phyloP scores from a whole-genome alignment of 306 rosid genomes.

The Argentina anserina region DNA sequence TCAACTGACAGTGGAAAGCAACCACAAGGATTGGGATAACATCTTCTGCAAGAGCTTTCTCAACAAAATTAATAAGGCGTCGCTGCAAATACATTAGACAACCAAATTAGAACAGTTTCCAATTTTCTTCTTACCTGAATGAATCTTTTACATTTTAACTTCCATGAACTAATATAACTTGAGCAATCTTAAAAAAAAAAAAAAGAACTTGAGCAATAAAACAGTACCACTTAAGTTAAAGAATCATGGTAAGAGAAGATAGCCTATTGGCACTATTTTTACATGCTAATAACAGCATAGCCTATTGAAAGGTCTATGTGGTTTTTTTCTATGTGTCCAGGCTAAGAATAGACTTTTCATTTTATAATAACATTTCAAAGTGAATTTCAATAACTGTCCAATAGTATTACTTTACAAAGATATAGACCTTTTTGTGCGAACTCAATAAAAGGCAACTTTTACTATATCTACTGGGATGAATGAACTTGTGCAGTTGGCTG shows the following conservation, averaged over 20 bases:
- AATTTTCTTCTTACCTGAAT: slow-evolving; percentile 1
- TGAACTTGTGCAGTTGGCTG: not conserved
- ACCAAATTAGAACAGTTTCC: slow-evolving; percentile 12
- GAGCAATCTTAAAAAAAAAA: too few relatives aligned
- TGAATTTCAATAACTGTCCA: not conserved
- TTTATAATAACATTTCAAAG: not conserved
- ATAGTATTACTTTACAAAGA: not conserved
- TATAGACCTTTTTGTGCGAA: not conserved
- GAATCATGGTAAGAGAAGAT: not conserved
- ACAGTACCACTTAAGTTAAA: not conserved
- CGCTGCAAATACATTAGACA: slow-evolving; percentile 34
- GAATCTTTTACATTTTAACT: not conserved
- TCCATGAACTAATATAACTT: not conserved
- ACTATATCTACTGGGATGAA: not conserved
- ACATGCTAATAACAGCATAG: not conserved
- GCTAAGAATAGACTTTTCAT: not conserved
- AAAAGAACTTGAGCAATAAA: too few relatives aligned
- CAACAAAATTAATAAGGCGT: slow-evolving; percentile 44
- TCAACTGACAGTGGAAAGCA: slow-evolving; percentile 44
- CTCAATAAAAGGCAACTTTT: not conserved
- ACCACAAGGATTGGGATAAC: slow-evolving; percentile 42
- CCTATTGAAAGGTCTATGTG: not conserved
- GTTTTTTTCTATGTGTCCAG: not conserved
- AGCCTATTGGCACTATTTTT: not conserved
- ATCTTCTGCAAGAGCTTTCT: slow-evolving; percentile 42